A percentile compares a stretch with the other conserved stretches of the same genome.
Conservation (phyloP, 2,329 filamentous ascomycete species). For the Aspergillus awamori region DNA sequence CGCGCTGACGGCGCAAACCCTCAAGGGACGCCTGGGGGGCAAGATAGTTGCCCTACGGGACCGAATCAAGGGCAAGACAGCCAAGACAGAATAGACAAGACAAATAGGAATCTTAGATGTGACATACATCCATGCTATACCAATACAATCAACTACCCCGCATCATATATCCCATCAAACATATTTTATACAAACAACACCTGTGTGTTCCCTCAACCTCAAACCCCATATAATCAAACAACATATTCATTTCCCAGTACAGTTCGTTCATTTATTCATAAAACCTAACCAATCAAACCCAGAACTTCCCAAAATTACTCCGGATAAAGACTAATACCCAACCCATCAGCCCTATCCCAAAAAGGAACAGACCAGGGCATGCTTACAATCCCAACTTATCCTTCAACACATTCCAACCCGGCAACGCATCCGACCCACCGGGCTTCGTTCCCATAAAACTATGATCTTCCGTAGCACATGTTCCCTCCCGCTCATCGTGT, state of each 20-base stretch:
- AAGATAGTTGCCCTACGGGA: slow-evolving; percentile 42
- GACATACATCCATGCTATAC: neutral
- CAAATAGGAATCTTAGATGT: neutral
- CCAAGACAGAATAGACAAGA: slow-evolving; percentile 42
- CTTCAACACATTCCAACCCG: slow-evolving; percentile 35
- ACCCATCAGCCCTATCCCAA: neutral
- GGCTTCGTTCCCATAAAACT: slow-evolving; percentile 34
- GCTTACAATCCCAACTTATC: slow-evolving; percentile 14
- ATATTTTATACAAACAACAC: neutral
- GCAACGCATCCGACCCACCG: slow-evolving; percentile 31
- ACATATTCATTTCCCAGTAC: neutral
- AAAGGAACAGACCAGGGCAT: slow-evolving; percentile 8
- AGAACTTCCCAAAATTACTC: neutral
- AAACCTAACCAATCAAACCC: neutral
- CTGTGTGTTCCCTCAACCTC: neutral
- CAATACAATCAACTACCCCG: neutral
- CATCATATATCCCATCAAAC: neutral
- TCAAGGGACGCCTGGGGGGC: slow-evolving; percentile 41
- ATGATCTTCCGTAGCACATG: slow-evolving; percentile 36
- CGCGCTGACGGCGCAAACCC: slow-evolving; percentile 43
- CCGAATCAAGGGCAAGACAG: slow-evolving; percentile 39
- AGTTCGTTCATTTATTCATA: neutral
- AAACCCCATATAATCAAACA: neutral
- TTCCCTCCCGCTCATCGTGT: slow-evolving; percentile 19
- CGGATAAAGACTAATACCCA: slow-evolving; percentile 4